phyloP scores from a whole-genome alignment of 2,329 filamentous ascomycete species.

The Phyllosticta ampelicida region DNA sequence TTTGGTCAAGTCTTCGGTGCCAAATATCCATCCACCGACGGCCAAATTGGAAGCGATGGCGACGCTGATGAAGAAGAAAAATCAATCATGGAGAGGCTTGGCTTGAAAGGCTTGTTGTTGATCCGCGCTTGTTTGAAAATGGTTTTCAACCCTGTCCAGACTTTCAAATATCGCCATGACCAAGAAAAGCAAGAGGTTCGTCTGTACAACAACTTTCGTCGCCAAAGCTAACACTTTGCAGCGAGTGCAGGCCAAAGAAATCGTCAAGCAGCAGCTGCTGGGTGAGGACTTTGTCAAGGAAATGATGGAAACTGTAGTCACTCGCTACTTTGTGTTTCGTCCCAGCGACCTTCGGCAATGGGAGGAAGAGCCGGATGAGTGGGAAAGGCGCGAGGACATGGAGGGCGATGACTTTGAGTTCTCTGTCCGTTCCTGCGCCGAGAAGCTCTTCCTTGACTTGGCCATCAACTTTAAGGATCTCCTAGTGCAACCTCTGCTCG shows the following conservation, averaged over 20 bases:
- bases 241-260: constrained; percentile 55
- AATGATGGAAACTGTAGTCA: constrained; percentile 76
- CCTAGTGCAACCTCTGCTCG: constrained; percentile 65
- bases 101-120: constrained; percentile 71
- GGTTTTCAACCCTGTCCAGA: constrained; percentile 67
- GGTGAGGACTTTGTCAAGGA: constrained; percentile 66
- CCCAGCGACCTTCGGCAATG: constrained; percentile 78
- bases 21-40: constrained; percentile 21
- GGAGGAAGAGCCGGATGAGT: constrained; percentile 91
- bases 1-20: constrained; percentile 65
- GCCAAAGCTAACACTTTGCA: not conserved
- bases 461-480: constrained; percentile 79
- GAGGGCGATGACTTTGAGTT: constrained; percentile 76
- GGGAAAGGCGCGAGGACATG: constrained; percentile 83
- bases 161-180: constrained; percentile 70
- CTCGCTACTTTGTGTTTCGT: constrained; percentile 78
- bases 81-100: constrained; percentile 63
- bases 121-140: constrained; percentile 76
- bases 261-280: constrained; percentile 64
- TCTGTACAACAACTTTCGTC: not conserved
- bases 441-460: constrained; percentile 87
- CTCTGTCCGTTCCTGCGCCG: constrained; percentile 81
- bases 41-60: constrained; percentile 31
- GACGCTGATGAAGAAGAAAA: constrained; percentile 38
- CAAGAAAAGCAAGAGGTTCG: constrained; percentile 58